Percentiles rank a stretch among this genome's conserved stretches.
phyloP scores from a whole-genome alignment of 2,329 filamentous ascomycete species.

The Basipetospora sp. region DNA sequence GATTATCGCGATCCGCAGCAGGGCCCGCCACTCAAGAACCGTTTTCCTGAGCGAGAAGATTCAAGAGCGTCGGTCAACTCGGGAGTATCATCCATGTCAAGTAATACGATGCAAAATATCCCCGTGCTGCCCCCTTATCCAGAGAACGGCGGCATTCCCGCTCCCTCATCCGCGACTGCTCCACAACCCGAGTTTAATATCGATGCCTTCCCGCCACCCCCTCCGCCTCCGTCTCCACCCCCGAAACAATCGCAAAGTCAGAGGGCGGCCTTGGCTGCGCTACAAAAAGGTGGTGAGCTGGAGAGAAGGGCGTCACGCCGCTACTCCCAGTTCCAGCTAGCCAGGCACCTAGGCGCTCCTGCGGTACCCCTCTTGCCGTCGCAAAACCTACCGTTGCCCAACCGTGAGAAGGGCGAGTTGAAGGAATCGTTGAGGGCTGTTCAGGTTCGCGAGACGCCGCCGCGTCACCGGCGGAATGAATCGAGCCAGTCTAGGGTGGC shows the following conservation, averaged over 20 bases:
- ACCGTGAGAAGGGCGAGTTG: conserved; percentile 62
- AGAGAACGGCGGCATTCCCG: conserved; percentile 23
- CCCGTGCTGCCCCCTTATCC: conserved; percentile 62
- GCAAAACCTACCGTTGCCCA: conserved; percentile 70
- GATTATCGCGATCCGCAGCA: conserved; percentile 26
- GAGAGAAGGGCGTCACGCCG: conserved; percentile 82
- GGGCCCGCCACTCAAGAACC: conserved; percentile 26
- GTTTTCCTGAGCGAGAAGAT: conserved; percentile 34
- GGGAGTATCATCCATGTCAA: conserved; percentile 56
- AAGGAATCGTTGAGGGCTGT: conserved; percentile 68
- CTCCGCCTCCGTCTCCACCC: conserved; percentile 25
- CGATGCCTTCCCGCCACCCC: conserved; percentile 57
- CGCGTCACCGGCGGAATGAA: conserved; percentile 33
- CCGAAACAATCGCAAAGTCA: conserved; percentile 48
- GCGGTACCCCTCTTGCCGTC: conserved; percentile 73
- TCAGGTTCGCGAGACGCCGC: conserved; percentile 34
- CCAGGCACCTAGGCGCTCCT: conserved; percentile 73
- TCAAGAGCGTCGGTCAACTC: conserved; percentile 28
- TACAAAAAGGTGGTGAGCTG: conserved; percentile 83
- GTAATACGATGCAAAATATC: conserved; percentile 59
- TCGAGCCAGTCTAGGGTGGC: conserved; percentile 29
- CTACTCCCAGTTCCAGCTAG: conserved; percentile 94
- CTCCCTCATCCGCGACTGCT: conserved; percentile 33
- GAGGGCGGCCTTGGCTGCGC: conserved; percentile 65
- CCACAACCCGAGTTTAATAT: conserved; percentile 42